Evolutionary conservation across 106 monocot species (phyloP).

Genomic region (Triglochin maritima): DNA sequence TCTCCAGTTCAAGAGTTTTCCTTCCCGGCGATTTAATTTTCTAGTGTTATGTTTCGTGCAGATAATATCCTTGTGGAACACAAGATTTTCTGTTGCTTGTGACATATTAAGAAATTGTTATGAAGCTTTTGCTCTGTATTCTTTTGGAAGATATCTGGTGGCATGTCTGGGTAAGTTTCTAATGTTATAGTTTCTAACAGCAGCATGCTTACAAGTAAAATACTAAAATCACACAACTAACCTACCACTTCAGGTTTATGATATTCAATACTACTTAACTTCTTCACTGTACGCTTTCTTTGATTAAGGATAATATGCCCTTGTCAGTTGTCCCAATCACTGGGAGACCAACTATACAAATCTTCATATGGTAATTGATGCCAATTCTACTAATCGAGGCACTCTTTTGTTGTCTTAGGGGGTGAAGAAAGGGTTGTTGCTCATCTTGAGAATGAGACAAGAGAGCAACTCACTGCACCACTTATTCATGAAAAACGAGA

Average conservation of each 20-base stretch:
- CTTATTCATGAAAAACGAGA: slow-evolving; percentile 38
- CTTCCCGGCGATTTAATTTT: too few relatives aligned
- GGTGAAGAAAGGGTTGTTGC: slow-evolving; percentile 53
- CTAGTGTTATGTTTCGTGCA: not conserved
- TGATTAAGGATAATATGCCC: not conserved
- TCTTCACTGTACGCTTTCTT: too few relatives aligned
- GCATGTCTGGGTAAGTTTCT: slow-evolving; percentile 55
- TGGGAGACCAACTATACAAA: not conserved
- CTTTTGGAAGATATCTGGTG: slow-evolving; percentile 62
- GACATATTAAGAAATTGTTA: slow-evolving; percentile 85
- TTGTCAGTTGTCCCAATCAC: not conserved
- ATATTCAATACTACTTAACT: too few relatives aligned
- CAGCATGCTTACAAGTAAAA: too few relatives aligned
- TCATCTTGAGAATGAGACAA: slow-evolving; percentile 38
- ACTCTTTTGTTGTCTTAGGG: slow-evolving; percentile 15
- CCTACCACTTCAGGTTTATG: too few relatives aligned
- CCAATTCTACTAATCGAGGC: not conserved
- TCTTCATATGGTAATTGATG: too few relatives aligned
- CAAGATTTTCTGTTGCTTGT: slow-evolving; percentile 49
- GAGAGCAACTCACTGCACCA: slow-evolving; percentile 23
- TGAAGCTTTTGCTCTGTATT: slow-evolving; percentile 81
- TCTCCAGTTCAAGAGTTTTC: too few relatives aligned
- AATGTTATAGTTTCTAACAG: too few relatives aligned
- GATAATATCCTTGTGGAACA: slow-evolving; percentile 69
- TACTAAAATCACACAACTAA: too few relatives aligned